phyloP scores from a whole-genome alignment of 2,329 filamentous ascomycete species.

The Claviceps cyperi region DNA sequence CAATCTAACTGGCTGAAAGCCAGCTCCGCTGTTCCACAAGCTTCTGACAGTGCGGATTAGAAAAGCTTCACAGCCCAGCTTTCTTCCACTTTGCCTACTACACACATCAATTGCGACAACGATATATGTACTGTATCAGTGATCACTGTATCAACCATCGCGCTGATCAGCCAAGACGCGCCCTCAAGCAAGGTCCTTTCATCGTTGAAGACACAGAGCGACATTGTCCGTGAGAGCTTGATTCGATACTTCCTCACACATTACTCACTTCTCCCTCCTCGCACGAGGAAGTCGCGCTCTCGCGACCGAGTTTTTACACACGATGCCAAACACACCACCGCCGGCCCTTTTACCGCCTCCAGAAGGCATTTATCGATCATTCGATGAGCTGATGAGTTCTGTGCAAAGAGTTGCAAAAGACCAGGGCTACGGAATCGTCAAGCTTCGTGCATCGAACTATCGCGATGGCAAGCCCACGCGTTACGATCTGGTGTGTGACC shows the following conservation, averaged over 20 bases:
- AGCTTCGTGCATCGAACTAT: conserved; percentile 48
- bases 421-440: conserved; percentile 48
- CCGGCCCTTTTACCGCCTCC: conserved; percentile 38
- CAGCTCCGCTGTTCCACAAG: conserved; percentile 2
- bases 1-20: conserved; percentile 14
- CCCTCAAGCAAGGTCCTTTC: neutral
- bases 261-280: conserved; percentile 6
- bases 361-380: conserved; percentile 44
- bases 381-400: conserved; percentile 42
- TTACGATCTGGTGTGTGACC: conserved; percentile 49
- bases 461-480: conserved; percentile 47
- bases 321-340: conserved; percentile 33
- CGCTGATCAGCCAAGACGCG: conserved; percentile 1
- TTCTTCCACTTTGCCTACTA: conserved; percentile 12
- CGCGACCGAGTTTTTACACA: conserved; percentile 16
- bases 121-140: neutral
- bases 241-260: neutral
- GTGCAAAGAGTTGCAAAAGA: conserved; percentile 47
- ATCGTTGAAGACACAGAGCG: neutral
- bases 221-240: neutral
- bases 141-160: neutral
- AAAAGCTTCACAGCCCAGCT: conserved; percentile 26
- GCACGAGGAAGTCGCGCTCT: conserved; percentile 13
- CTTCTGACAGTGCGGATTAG: conserved; percentile 28
- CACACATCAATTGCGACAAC: conserved; percentile 4